Base-by-base conservation (phyloP, 305 asterid species). In the Fraxinus latifolia region DNA sequence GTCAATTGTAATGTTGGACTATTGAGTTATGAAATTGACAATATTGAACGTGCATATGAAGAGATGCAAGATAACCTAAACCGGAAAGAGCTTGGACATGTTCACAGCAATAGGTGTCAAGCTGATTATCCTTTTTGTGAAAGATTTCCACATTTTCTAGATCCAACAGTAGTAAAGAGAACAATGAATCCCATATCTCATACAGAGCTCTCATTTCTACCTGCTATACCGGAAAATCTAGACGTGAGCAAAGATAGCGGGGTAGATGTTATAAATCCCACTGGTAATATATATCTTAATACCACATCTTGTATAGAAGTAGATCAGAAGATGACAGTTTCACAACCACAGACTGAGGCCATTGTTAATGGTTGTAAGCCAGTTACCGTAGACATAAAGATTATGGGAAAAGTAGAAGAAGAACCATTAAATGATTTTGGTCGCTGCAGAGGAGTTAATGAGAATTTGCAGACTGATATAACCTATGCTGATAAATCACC, bases 261-360 rank as follows among this genome's bases (percentile, higher is more conserved):
- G 68, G 14, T 77, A 79, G 89, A 85, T 80, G 83, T 50, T 50
- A 73, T 77, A 77, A 81, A 60, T 77, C 79, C 60, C 44, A 37
- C 77, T 34, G 80, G 81, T 74, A 80, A 68, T 84, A 36, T 19
- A 27, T 77, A 80, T 77, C 74, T 70, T 36, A 21, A 84, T 73
- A 74, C 82, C 32, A 65, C 85, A 77, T 79, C 86, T 77, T 79
- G 78, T 79, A 33, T 76, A 81, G 88, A 85, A 79, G 82, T 83
- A 79, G 87, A 88, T 83, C 81, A 85, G 74, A 77, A 85, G 72
- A 87, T 79, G 74, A 79, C 74, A 79, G 71, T 53, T 78, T 71
- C 81, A 72, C 87, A 39, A 80, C 74, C 83, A 67, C 84, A 86
- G 82, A 81, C 70, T 81, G 82, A 80, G 68, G 73, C 79, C 72